Conservation (phyloP, 2,329 filamentous ascomycete species). For the Sarocladium oryzae region DNA sequence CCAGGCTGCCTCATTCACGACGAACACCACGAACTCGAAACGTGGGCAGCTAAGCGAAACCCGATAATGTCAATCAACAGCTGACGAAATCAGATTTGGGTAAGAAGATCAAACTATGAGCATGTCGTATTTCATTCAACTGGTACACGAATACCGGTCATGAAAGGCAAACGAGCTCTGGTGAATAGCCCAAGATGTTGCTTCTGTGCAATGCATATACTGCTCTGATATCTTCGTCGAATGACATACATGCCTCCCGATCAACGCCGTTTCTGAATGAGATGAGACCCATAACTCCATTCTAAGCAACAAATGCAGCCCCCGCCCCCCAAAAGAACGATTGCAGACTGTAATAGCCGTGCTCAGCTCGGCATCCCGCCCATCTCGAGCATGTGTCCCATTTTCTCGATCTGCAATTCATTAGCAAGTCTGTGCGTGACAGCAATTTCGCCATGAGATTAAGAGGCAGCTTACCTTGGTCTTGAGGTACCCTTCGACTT, state of each 20-base stretch:
- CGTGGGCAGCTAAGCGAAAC: background rate
- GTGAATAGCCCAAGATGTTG: too few species aligned
- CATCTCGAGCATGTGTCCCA: constrained; percentile 73
- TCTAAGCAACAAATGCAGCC: constrained; percentile 3
- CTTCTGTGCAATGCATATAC: background rate
- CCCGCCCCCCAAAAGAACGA: background rate
- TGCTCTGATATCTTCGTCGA: background rate
- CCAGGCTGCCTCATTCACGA: background rate
- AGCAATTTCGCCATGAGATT: background rate
- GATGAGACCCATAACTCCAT: background rate
- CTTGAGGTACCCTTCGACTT: constrained; percentile 89
- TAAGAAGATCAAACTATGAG: background rate
- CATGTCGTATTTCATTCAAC: background rate
- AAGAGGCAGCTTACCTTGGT: constrained; percentile 65
- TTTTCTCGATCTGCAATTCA: constrained; percentile 65
- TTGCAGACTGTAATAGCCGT: too few species aligned
- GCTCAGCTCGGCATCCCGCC: constrained; percentile 18
- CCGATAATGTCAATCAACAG: too few species aligned
- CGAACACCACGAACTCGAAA: background rate
- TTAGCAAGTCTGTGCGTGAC: constrained; percentile 14
- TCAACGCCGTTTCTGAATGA: constrained; percentile 3
- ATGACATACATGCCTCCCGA: background rate
- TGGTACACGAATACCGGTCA: too few species aligned
- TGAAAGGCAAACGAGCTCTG: too few species aligned
- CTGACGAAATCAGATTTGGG: too few species aligned